Evolutionary conservation across 495 filamentous ascomycete species (phyloP), one percentile per base, ranked within the genome.

Genomic region (Acidiella bohemica): DNA sequence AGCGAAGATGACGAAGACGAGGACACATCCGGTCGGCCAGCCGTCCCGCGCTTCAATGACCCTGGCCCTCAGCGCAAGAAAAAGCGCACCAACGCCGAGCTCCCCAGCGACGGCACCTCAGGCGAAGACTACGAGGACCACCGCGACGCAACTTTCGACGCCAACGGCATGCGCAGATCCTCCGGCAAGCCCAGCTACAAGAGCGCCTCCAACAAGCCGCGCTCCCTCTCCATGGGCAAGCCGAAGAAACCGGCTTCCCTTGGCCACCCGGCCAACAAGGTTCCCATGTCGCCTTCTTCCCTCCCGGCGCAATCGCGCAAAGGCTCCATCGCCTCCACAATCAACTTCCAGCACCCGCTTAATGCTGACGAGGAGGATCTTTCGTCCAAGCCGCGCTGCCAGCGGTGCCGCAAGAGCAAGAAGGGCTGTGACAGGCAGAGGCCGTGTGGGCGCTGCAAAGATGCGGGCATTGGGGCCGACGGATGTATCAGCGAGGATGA

Each of bases 391-490:
- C 90, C 90, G 21, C 87, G 90, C 49, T 97, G 90, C 68, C 90
- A 96, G 57, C 82, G 90, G 32, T 97, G 90, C 67, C 79, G 90
- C 46, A 96, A 96, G 73, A 95, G 87, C 59, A 97, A 97, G 71
- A 97, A 97, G 63, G 90, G 90, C 5, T 97, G 90, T 56, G 92
- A 97, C 66, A 78, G 90, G 39, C 86, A 94, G 54, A 77, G 90
- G 28, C 90, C 90, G 9, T 97, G 90, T 54, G 81, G 83, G 26
- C 73, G 90, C 44, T 97, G 90, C 74, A 83, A 84, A 56, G 90
- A 97, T 63, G 90, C 92, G 19, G 90, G 90, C 11, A 80, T 97
- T 52, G 78, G 81, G 34, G 72, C 84, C 38, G 87, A 96, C 28
- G 80, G 83, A 34, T 97, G 90, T 58, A 72, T 96, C 58, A 93